Conservation (phyloP, 2,329 filamentous ascomycete genomes). For the Aureobasidium sp. region DNA sequence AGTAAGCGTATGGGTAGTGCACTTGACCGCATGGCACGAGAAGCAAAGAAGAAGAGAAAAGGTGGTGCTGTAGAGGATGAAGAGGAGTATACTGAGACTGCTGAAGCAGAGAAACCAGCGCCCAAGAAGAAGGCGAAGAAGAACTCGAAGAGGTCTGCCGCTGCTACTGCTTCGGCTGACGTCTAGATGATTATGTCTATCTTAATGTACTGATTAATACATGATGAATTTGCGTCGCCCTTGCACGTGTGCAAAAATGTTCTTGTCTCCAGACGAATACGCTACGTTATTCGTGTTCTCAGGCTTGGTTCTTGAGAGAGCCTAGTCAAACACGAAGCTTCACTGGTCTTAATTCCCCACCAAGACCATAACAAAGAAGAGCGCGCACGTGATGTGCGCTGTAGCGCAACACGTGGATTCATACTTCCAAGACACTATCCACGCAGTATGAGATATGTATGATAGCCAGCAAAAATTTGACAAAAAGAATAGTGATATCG, state of each 20-base stretch:
- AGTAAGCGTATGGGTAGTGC: conserved; percentile 74
- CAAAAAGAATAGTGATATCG: background rate
- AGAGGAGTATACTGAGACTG: conserved; percentile 11
- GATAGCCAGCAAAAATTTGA: too few species aligned
- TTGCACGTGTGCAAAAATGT: background rate
- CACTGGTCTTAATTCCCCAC: background rate
- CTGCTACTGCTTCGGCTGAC: conserved; percentile 9
- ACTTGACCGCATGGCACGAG: conserved; percentile 57
- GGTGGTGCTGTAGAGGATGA: conserved; percentile 16
- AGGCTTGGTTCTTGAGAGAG: background rate
- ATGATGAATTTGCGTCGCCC: background rate
- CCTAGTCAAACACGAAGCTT: background rate
- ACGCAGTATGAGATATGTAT: too few species aligned
- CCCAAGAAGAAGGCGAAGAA: conserved; percentile 13
- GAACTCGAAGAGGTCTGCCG: conserved; percentile 10
- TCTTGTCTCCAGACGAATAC: background rate
- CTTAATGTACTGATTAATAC: background rate
- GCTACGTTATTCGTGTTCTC: background rate
- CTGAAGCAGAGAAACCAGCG: background rate
- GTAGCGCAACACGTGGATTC: too few species aligned
- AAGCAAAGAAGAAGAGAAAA: conserved; percentile 35
- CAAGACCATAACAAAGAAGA: background rate
- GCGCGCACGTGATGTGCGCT: too few species aligned
- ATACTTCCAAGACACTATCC: too few species aligned
- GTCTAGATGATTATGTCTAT: background rate